Base-by-base conservation (phyloP, 257 asterid species). In the Rauvolfia tetraphylla region DNA sequence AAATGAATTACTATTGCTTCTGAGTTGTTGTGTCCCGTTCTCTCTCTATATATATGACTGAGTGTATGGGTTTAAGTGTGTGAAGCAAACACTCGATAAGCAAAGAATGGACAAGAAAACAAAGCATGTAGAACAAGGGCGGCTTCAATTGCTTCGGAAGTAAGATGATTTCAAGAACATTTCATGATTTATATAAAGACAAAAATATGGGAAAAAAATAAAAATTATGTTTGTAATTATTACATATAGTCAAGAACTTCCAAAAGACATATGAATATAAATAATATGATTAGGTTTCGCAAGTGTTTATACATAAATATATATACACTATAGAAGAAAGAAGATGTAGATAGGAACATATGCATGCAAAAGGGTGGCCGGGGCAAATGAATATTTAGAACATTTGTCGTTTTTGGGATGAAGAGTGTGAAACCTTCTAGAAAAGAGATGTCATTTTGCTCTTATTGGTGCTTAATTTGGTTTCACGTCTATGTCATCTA, bases 401-500 rank as follows among this genome's bases (percentile, higher is more conserved):
- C 53, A 7, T 29, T 48, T 51, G 48, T 54, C 29, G 36, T 25
- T 41, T 33, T 13, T 75, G 15, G 14, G 10, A 39, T 14, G 23
- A 3, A 1, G 29, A 25, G 22, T 25, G 57, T 25, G 44, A 58
- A 59, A 39, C 10, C 23, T 42, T 31, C 9, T 9, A 29, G 18
- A 20, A 1, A 41, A 41, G 56, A 33, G 33, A 74, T 8, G 14
- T 61, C 61, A 17, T 22, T 42, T 63, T 57, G 42, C 44, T 38
- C 12, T 39, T 58, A 39, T 59, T 57, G 23, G 18, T 31, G 1
- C 49, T 27, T n/a, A 1, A 58, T 65, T 76, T 56, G 36, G 25
- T 61, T 62, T 27, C 58, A 48, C 68, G 77, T 78, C 81, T 61
- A 36, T 73, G 68, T 78, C 68, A 61, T 78, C 81, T 44, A 62